phyloP scores from a whole-genome alignment of 1,284 basidiomycete species.

The Papiliotrema nemorosa region DNA sequence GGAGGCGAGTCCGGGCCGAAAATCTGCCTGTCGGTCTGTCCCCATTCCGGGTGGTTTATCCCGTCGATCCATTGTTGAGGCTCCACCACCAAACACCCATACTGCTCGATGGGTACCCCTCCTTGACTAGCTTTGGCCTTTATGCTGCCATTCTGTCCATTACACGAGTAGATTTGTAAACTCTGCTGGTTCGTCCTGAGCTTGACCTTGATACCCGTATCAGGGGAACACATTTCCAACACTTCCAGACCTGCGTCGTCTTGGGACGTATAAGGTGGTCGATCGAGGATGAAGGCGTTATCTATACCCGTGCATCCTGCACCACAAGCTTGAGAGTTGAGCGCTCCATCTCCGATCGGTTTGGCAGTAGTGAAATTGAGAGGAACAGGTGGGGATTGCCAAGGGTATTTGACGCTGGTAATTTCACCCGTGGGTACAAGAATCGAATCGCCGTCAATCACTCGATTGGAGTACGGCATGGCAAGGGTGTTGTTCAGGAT shows the following conservation, averaged over 20 bases:
- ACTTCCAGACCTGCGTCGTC: conserved; percentile 1
- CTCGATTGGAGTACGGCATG: conserved; percentile 24
- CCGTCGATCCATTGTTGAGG: conserved; percentile 34
- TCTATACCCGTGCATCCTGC: conserved; percentile 29
- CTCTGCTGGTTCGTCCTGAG: conserved; percentile 31
- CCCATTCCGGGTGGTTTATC: conserved; percentile 36
- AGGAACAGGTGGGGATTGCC: neutral
- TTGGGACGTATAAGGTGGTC: conserved; percentile 1
- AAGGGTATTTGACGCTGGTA: conserved; percentile 9
- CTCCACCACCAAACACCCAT: conserved; percentile 35
- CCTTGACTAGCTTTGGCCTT: conserved; percentile 15
- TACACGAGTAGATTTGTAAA: conserved; percentile 30
- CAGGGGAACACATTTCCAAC: conserved; percentile 15
- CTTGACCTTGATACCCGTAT: conserved; percentile 29
- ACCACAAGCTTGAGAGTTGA: conserved; percentile 18
- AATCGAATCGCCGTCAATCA: conserved; percentile 26
- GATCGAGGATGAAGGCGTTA: conserved; percentile 36
- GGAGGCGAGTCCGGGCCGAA: conserved; percentile 20
- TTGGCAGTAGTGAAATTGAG: conserved; percentile 29
- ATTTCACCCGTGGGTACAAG: conserved; percentile 30
- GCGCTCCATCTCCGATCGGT: conserved; percentile 18
- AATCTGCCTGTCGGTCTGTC: conserved; percentile 20
- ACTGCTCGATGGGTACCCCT: conserved; percentile 17
- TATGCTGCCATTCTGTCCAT: conserved; percentile 17
- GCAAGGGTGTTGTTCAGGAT: conserved; percentile 30